Base-by-base conservation (phyloP, 495 filamentous ascomycete genomes). In the Penicillium bialowiezense region DNA sequence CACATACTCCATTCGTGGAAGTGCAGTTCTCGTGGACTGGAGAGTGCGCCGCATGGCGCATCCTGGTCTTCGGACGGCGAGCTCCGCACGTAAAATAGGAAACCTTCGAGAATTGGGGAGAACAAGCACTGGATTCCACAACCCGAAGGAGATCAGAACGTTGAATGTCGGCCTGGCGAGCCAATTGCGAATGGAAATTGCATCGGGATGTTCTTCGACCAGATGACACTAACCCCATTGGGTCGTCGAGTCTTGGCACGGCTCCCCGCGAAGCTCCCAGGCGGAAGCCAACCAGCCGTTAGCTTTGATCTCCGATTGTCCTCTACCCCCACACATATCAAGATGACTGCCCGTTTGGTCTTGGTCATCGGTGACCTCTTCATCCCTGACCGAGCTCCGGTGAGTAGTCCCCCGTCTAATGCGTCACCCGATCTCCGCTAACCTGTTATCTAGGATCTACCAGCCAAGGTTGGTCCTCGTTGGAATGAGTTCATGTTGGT, bases 301-400 rank as follows among this genome's bases (percentile, higher is more conserved):
- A 34, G 31, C 33, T 46, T 24, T n/a, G 47, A 49, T 41, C 64
- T 55, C 62, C 56, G 64, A 35, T 45, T 32, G 7, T 44, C 40
- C 35, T 14, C 29, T 26, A 31, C 48, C 37, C 54, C 36, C 43
- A 54, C 37, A 50, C 44, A 28, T 47, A 48, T 38, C 59, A 73
- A 43, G 46, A 91, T 91, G 88, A 80, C 87, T 58, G 88, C 88
- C 58, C 80, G 88, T 65, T 73, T 92, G 44, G 87, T 96, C 62
- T 82, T 98, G 64, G 89, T 90, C 59, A 90, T 97, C 54, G 92
- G 92, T 66, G 93, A 98, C 75, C 81, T 98, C 44, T 96, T 97
- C 79, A 97, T 98, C 69, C 92, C 92, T 55, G 92, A 98, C 74
- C 78, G 92, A 69, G 92, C 93, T 64, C 74, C 86, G n/a, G 86